Base-by-base conservation (phyloP, 2,329 filamentous ascomycete genomes). In the Trichoderma koningii region DNA sequence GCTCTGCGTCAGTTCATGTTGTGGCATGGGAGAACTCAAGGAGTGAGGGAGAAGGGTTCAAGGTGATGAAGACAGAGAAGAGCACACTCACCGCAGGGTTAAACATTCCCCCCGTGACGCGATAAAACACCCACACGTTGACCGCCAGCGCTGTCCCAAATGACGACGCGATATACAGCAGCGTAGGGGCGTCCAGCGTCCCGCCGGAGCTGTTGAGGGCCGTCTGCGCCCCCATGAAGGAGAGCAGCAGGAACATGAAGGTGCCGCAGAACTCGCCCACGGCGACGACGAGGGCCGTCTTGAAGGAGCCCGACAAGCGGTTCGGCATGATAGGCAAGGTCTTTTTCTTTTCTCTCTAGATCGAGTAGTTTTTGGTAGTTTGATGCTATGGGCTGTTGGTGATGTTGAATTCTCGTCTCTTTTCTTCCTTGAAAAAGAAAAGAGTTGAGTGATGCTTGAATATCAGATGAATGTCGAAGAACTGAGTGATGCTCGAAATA, bases 121-220 rank as follows among this genome's bases (percentile, higher is more conserved):
- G 79, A 69, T 80, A 86, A 71, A 86, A 86, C 34, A 83, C 78
- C 83, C 83, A 86, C 17, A 84, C 83, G 64, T 82, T 85, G 64
- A 83, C 79, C 2, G 81, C 77, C 30, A 87, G 71, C 7, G 82
- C 79, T 12, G 82, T 73, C 10, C 82, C 82, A 65, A 85, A 85
- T 41, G 78, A 75, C 1, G 81, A 70, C 28, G 81, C 79, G 66
- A 85, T 81, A 70, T 82, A 85, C 34, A 85, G 71, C 51, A 85
- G 70, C 48, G 73, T 76, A 38, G 72, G 70, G 1, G 77, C 72
- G 14, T 74, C 62, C 5, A 78, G 71, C 7, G 70, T 71, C 0
- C 72, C 71, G 0, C 60, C 62, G 4, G 73, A 74, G 65, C 73
- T 73, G 65, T 73, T 61, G 60, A 78, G 68, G 19, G 76, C 77